Base-by-base conservation (phyloP, 2,329 filamentous ascomycete species). In the Coleophoma cylindrospora region DNA sequence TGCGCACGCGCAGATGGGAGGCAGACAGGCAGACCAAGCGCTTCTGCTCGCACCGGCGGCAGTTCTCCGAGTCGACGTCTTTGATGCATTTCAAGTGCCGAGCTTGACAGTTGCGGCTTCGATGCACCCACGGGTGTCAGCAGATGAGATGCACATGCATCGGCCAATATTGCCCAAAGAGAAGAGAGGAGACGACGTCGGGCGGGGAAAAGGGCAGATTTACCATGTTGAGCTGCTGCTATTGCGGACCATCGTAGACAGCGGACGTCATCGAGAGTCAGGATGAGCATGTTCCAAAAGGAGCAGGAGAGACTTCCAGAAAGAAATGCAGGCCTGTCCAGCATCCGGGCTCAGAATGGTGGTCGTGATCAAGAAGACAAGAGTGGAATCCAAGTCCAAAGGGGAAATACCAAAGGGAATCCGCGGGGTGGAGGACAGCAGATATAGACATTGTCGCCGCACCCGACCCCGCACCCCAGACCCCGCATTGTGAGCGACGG, bases 391-490 rank as follows among this genome's bases (percentile, higher is more conserved):
- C 27, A 27, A 40, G 17, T n/a, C n/a, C n/a, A 40, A 40, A 27
- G 27, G 27, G 27, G 27, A 7, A 27, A 27, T 10, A 8, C 13
- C 37, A 11, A 40, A 40, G 13, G 17, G 11, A 19, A 4, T 4
- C 10, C 12, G 17, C 15, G 40, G 36, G 36, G 15, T 17, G 13
- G 9, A 14, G 4, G 19, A 4, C 21, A 27, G 22, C 40, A 43
- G 40, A 43, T 43, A 43, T 43, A 43, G 40, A 43, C 21, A 43
- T 43, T 43, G 13, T 27, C 40, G 15, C 40, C 40, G 40, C 40
- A 3, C 14, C 15, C 9, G 5, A 43, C 40, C 40, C 40, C 40
- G 40, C 21, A 27, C 40, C 40, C 40, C 40, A 19, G n/a, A 40
- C 37, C 37, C 37, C 37, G 37, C n/a, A 11, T 40, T 27, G 7